Percentiles rank a stretch among this genome's conserved stretches.
These are phyloP conservation scores for Caryopteris hybrid DNA, from an alignment of 305 asterid species.

Conservation along the genomic window DNA sequence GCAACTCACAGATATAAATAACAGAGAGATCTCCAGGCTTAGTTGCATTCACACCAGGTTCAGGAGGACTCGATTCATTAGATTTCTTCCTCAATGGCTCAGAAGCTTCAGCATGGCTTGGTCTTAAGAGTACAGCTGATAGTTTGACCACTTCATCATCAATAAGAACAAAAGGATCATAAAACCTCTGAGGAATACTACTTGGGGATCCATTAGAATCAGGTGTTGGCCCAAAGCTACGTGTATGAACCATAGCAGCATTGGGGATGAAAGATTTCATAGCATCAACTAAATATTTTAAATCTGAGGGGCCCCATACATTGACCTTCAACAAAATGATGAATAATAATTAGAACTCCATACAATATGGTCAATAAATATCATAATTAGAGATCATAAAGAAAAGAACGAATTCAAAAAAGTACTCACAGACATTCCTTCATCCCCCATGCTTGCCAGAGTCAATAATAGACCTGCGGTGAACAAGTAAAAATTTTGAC, in stretches of 20 bases:
- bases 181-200: slow-evolving; percentile 20
- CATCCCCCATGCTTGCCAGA: slow-evolving; percentile 82
- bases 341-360: neutral
- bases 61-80: slow-evolving; percentile 13
- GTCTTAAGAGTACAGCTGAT: slow-evolving; percentile 73
- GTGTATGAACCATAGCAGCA: slow-evolving; percentile 80
- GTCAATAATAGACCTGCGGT: slow-evolving; percentile 81
- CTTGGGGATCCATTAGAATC: slow-evolving; percentile 35
- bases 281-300: slow-evolving; percentile 73
- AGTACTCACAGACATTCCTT: slow-evolving; percentile 73
- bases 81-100: slow-evolving; percentile 16
- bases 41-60: slow-evolving; percentile 15
- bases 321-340: slow-evolving; percentile 55
- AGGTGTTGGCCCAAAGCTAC: slow-evolving; percentile 62
- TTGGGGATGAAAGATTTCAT: slow-evolving; percentile 83
- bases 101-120: slow-evolving; percentile 33
- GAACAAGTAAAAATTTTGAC: neutral
- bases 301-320: slow-evolving; percentile 92
- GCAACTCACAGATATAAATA: slow-evolving; percentile 66
- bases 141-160: slow-evolving; percentile 82
- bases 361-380: neutral
- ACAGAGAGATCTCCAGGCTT: slow-evolving; percentile 55
- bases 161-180: slow-evolving; percentile 58
- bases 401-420: neutral
- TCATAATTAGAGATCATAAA: neutral